These are phyloP conservation scores for Tillandsia fasciculata DNA, from an alignment of 176 grass and related monocot genomes.

Conservation along the genomic window DNA sequence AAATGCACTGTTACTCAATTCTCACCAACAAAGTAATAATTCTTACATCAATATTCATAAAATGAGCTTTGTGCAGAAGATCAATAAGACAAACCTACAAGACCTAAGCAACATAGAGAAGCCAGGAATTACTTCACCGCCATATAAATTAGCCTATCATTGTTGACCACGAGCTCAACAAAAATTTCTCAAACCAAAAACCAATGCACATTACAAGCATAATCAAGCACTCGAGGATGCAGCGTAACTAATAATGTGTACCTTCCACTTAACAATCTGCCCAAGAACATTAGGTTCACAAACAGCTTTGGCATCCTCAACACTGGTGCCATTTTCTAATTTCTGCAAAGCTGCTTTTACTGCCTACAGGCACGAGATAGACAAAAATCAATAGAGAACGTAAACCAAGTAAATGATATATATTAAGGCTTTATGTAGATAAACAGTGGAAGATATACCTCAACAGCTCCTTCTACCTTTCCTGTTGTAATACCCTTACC, in stretches of 20 bases:
- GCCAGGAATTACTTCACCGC: no score
- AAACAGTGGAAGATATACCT: constrained; percentile 33
- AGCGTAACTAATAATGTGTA: constrained; percentile 15
- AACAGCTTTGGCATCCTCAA: constrained; percentile 41
- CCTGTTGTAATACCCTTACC: constrained; percentile 41
- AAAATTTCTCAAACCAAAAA: no score
- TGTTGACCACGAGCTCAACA: no score
- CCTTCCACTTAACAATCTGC: constrained; percentile 53
- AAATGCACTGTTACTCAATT: no score
- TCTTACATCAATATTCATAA: no score
- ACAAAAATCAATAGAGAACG: constrained; percentile 12
- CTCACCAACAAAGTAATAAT: no score
- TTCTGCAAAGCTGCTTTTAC: constrained; percentile 41
- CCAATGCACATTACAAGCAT: neutral
- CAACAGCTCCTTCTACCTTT: constrained; percentile 48
- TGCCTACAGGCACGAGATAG: constrained; percentile 32
- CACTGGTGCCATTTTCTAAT: constrained; percentile 36
- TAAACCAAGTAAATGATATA: neutral
- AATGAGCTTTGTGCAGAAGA: no score
- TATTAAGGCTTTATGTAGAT: constrained; percentile 8
- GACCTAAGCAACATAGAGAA: no score
- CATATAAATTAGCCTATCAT: no score
- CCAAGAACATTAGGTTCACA: constrained; percentile 43
- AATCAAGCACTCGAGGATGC: neutral
- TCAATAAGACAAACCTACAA: no score